A percentile compares a stretch with the other conserved stretches of the same genome.
Conservation (phyloP, 768 basidiomycete species). For the Flagelloscypha sp. region DNA sequence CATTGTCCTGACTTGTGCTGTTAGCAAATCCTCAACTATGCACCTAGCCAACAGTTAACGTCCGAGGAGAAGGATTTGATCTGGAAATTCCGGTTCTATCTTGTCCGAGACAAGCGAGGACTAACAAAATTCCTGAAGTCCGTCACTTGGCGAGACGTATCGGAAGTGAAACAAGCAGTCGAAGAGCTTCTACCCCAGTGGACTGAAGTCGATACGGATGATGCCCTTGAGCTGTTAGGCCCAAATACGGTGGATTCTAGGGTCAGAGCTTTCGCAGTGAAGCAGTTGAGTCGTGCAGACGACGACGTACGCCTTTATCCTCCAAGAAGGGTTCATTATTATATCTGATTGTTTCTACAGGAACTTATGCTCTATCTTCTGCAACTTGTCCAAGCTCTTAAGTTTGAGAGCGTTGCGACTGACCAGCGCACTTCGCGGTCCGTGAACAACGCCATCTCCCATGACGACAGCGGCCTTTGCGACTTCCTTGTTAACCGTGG, state of each 20-base stretch:
- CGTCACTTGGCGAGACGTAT: slow-evolving; percentile 93
- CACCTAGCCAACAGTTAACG: slow-evolving; percentile 79
- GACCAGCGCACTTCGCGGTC: slow-evolving; percentile 73
- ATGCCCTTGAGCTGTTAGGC: slow-evolving; percentile 90
- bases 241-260: slow-evolving; percentile 85
- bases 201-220: slow-evolving; percentile 96
- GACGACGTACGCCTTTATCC: slow-evolving; percentile 71
- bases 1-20: background rate
- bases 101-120: slow-evolving; percentile 84
- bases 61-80: slow-evolving; percentile 93
- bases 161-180: slow-evolving; percentile 96
- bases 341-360: slow-evolving; percentile 31
- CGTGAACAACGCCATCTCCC: slow-evolving; percentile 65
- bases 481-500: slow-evolving; percentile 87
- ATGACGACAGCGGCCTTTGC: slow-evolving; percentile 87
- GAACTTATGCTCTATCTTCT: slow-evolving; percentile 88
- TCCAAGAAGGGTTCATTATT: background rate
- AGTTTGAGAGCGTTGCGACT: slow-evolving; percentile 81
- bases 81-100: slow-evolving; percentile 99
- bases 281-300: slow-evolving; percentile 82
- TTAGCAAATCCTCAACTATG: slow-evolving; percentile 73
- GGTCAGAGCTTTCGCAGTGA: slow-evolving; percentile 90
- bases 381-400: slow-evolving; percentile 95
- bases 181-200: slow-evolving; percentile 92
- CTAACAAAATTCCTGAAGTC: slow-evolving; percentile 97